phyloP scores from a whole-genome alignment of 805 yeast species.

The Teunomyces tritomae region DNA sequence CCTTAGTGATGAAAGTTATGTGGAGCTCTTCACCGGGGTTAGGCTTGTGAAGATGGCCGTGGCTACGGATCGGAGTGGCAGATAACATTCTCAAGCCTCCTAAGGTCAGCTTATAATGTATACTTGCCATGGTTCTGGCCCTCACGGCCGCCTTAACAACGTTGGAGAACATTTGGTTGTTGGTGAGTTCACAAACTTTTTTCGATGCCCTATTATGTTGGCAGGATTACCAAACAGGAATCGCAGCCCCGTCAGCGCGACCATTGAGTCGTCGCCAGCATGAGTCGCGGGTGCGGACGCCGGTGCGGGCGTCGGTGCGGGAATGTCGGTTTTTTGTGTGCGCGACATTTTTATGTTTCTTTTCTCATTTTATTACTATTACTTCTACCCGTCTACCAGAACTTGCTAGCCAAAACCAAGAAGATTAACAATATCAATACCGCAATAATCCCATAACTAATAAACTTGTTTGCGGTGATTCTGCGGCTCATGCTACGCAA shows the following conservation, averaged over 20 bases:
- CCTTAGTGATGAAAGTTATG: slow-evolving; percentile 87
- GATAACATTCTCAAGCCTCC: slow-evolving; percentile 15
- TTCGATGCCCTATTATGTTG: slow-evolving; percentile 3
- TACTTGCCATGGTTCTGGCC: slow-evolving; percentile 1
- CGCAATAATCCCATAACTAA: slow-evolving; percentile 88
- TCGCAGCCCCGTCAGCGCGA: neutral
- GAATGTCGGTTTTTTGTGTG: neutral
- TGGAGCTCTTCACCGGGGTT: slow-evolving; percentile 85
- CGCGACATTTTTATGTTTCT: neutral
- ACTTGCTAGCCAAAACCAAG: slow-evolving; percentile 80
- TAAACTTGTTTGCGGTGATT: slow-evolving; percentile 84
- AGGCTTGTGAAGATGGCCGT: slow-evolving; percentile 89
- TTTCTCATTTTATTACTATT: neutral
- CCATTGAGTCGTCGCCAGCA: neutral
- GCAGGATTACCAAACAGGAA: neutral
- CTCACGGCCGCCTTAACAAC: slow-evolving; percentile 2
- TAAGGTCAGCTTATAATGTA: neutral
- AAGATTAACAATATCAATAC: slow-evolving; percentile 79
- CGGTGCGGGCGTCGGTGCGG: too few species aligned
- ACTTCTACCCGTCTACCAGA: slow-evolving; percentile 45
- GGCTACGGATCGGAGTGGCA: slow-evolving; percentile 32
- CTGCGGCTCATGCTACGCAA: slow-evolving; percentile 89
- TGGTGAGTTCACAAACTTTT: neutral
- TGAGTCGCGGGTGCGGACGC: neutral
- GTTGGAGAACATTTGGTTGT: slow-evolving; percentile 1